Evolutionary conservation across 2,329 filamentous ascomycete species (phyloP), one percentile per base, ranked within the genome.

Genomic region (Penicillium sp.): DNA sequence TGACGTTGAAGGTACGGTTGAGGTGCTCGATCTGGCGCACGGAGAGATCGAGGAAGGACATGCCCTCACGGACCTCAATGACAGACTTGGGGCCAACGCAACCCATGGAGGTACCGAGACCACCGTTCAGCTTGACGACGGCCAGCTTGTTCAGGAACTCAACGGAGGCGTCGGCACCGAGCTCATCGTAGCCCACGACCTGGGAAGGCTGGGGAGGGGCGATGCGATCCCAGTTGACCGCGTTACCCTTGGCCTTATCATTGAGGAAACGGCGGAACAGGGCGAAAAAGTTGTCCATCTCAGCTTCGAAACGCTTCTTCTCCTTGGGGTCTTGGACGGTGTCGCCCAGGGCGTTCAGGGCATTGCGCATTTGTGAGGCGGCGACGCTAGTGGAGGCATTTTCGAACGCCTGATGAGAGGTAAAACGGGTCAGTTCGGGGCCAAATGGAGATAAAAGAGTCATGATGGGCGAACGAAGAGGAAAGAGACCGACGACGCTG

Each of bases 221-320:
- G 75, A 99, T 99, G 70, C 91, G 91, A 62, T 95, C 91, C 94
- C 94, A 99, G 76, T 96, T 90, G 84, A 94, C 85, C 47, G 86
- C 86, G 74, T 94, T 97, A 75, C 93, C 92, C 86, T 97, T 97
- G 72, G 94, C 93, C 83, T 97, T 96, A 81, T 97, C 94, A 74
- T 97, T 97, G 61, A 99, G 82, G 79, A 97, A 99, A 78, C 94
- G 87, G 73, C 94, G 89, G 88, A 99, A 99, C 59, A 99, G 88
- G 58, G 91, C 88, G 74, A 99, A 99, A 84, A 99, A 99, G 86
- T 99, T 99, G 85, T 99, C 94, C 92, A 97, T 97, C 80, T 99
- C 93, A 4, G 92, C 95, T 81, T 97, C 93, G 76, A 97, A 97
- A 64, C 95, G 86, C 90, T 79, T 77, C 80, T 84, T 86, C 73